Conservation (phyloP, 2,329 filamentous ascomycete species). For the Aspergillus sp. region DNA sequence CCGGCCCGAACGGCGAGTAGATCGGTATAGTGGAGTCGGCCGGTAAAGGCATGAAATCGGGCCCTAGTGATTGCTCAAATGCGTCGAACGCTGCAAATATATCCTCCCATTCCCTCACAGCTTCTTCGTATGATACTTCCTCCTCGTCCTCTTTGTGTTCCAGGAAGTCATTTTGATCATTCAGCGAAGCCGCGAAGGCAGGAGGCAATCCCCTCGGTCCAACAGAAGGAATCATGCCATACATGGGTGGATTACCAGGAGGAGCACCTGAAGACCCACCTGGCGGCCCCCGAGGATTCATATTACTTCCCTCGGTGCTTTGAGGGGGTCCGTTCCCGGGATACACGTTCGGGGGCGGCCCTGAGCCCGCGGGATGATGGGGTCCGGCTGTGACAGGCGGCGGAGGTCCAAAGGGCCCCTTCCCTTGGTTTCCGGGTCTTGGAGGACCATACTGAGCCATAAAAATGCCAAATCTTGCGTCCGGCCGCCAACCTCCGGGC, state of each 20-base stretch:
- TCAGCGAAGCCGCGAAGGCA: slow-evolving; percentile 56
- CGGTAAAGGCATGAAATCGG: slow-evolving; percentile 75
- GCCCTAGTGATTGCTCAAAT: slow-evolving; percentile 65
- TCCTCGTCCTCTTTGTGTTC: slow-evolving; percentile 61
- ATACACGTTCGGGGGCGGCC: not conserved
- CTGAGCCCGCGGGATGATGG: slow-evolving; percentile 7
- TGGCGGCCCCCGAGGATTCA: slow-evolving; percentile 21
- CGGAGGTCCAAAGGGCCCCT: slow-evolving; percentile 14
- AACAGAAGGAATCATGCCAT: slow-evolving; percentile 53
- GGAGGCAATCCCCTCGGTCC: slow-evolving; percentile 50
- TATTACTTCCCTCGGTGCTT: not conserved
- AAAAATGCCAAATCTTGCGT: slow-evolving; percentile 52
- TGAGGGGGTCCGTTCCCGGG: not conserved
- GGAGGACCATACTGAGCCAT: slow-evolving; percentile 35
- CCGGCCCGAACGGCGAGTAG: slow-evolving; percentile 77
- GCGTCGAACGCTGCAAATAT: slow-evolving; percentile 48
- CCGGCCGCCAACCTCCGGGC: slow-evolving; percentile 58
- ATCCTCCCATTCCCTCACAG: slow-evolving; percentile 74
- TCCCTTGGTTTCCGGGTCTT: not conserved
- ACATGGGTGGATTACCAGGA: slow-evolving; percentile 46
- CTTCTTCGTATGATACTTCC: slow-evolving; percentile 68
- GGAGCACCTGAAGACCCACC: slow-evolving; percentile 13
- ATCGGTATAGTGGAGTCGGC: slow-evolving; percentile 67
- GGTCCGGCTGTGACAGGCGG: slow-evolving; percentile 15
- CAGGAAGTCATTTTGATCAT: slow-evolving; percentile 14